phyloP scores from a whole-genome alignment of 352 stramenopile species.

The Globisporangium orthogonon region DNA sequence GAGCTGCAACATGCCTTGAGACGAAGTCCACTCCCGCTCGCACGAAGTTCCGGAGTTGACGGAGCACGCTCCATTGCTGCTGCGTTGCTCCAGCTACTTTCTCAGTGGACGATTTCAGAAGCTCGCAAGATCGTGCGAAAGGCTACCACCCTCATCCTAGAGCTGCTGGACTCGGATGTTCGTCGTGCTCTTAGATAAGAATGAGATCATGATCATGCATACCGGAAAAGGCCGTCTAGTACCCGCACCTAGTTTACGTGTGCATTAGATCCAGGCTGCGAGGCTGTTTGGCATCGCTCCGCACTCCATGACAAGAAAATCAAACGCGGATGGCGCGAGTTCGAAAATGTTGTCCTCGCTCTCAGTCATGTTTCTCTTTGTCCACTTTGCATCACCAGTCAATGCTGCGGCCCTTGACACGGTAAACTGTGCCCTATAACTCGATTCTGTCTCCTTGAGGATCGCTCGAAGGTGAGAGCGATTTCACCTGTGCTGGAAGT shows the following conservation, averaged over 20 bases:
- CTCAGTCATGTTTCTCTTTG: not conserved
- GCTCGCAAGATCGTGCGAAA: too few relatives aligned
- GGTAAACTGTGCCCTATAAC: constrained; percentile 5
- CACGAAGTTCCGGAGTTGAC: constrained; percentile 2
- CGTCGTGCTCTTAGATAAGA: constrained; percentile 5
- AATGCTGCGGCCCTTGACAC: not conserved
- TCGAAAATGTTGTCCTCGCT: constrained; percentile 3
- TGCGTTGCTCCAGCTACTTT: constrained; percentile 1
- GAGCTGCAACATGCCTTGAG: constrained; percentile 9
- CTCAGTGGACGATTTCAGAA: constrained; percentile 5
- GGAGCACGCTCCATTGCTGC: constrained; percentile 14
- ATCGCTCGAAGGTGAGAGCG: too few relatives aligned
- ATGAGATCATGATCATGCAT: constrained; percentile 9
- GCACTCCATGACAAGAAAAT: constrained; percentile 6
- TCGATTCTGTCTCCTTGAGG: not conserved
- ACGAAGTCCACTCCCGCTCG: constrained; percentile 20
- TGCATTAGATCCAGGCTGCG: not conserved
- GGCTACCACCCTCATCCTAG: not conserved
- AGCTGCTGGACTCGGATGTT: constrained; percentile 7
- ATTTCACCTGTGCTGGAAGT: too few relatives aligned
- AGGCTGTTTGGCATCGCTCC: not conserved
- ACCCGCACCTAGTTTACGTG: constrained; percentile 1
- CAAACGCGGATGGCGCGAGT: not conserved
- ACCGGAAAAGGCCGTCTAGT: not conserved
- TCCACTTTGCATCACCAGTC: constrained; percentile 5